Base-by-base conservation (phyloP, 2,329 filamentous ascomycete genomes). In the Ascochyta lentis region DNA sequence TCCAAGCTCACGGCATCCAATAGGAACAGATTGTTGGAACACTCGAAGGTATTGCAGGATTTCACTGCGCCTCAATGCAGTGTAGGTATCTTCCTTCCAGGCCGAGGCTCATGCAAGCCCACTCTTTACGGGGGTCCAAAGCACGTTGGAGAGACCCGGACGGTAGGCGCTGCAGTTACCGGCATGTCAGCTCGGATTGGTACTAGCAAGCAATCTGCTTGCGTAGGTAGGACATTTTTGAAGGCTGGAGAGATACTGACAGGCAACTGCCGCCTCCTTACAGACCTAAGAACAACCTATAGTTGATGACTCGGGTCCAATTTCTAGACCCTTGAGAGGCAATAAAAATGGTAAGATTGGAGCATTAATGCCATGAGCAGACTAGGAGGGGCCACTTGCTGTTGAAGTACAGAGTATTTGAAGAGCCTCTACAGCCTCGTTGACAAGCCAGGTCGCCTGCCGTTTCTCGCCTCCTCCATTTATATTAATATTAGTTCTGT, bases 341-440 rank as follows among this genome's bases (percentile, higher is more conserved):
- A 33, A 44, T 31, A 23, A 29, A n/a, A 22, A 52, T 39, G 40
- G 46, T 42, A 26, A 29, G 45, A 37, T 52, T 42, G 44, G 15
- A 54, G n/a, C 31, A n/a, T 29, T 15, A 5, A 34, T 47, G 27
- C 45, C 39, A 27, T 49, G 54, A 38, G 35, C 15, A 42, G 40
- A 45, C 35, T 39, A 48, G 44, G 37, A 43, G 43, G 49, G 49
- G 49, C 26, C 51, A 45, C 24, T 44, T 37, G 33, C 48, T 56
- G 29, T 39, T 19, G 44, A 48, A 35, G 38, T 12, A 39, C 31
- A 37, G 22, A 60, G 59, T 66, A 63, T 56, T 58, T 66, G 58
- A 63, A 58, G 43, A 33, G 51, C 49, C 33, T 45, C 33, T 58
- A 37, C 46, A 47, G 54, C 59, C 41, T 37, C 45, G n/a, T 49